phyloP scores from a whole-genome alignment of 2,329 filamentous ascomycete species.

The Diaporthe citrichinensis region DNA sequence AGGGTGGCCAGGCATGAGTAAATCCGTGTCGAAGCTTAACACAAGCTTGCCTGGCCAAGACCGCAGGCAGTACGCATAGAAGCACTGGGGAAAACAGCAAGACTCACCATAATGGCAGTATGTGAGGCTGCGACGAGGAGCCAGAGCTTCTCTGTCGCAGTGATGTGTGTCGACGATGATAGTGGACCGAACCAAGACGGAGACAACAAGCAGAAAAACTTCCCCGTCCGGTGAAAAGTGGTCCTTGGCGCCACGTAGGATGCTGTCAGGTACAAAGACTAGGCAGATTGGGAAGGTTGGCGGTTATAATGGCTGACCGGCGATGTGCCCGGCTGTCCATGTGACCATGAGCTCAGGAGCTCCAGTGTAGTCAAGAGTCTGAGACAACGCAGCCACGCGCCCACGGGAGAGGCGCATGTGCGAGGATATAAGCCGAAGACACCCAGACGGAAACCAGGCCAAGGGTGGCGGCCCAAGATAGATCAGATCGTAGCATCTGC shows the following conservation, averaged over 20 bases:
- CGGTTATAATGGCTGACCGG: constrained; percentile 29
- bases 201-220: constrained; percentile 1
- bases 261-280: constrained; percentile 12
- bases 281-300: constrained; percentile 24
- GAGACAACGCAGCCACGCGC: constrained; percentile 36
- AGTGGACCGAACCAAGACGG: background rate
- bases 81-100: background rate
- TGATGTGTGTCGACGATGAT: constrained; percentile 27
- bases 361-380: constrained; percentile 26
- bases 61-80: background rate
- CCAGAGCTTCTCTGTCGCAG: constrained; percentile 35
- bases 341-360: constrained; percentile 37
- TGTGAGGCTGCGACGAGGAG: constrained; percentile 39
- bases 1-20: constrained; percentile 2
- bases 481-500: constrained; percentile 29
- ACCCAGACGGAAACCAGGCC: constrained; percentile 8
- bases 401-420: constrained; percentile 37
- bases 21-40: background rate
- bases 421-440: constrained; percentile 34
- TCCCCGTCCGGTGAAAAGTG: background rate
- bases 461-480: constrained; percentile 25
- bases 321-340: constrained; percentile 28
- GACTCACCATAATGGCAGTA: constrained; percentile 44
- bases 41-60: background rate
- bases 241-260: constrained; percentile 18